Evolutionary conservation across 2,329 filamentous ascomycete genomes (phyloP), one percentile per base, ranked within the genome.

Genomic region (Alternaria arborescens): DNA sequence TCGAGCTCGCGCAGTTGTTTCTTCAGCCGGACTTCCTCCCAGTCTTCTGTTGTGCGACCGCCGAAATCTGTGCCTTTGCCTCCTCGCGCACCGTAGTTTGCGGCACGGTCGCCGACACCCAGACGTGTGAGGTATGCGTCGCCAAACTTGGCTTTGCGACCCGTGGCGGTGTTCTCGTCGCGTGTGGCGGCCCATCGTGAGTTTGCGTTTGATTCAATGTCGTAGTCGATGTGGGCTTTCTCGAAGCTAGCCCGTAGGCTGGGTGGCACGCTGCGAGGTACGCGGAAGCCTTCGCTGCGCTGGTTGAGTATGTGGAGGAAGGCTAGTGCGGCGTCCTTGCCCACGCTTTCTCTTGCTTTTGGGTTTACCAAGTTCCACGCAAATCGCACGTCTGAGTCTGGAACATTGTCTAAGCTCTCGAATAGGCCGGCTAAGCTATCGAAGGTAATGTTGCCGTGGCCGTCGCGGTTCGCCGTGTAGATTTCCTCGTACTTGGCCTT

Each of bases 331-430:
- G 95, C 94, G 79, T 99, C 94, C 82, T 98, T 98, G 79, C 93
- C 94, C 78, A 99, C 95, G 51, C 89, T 88, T 28, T 89, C 84
- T 24, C 87, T 85, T 56, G 92, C 93, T 28, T 91, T 94, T 6
- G 94, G 95, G 82, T 99, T 99, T 73, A 98, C 91, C 18, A 99
- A 87, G 80, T 98, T 99, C 94, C 95, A 98, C 8, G 94, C 94
- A 18, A 91, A 95, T 70, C 93, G 89, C 67, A 97, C 86, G 77
- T 98, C 94, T 53, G 87, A 89, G 74, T 91, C 88, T 1, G 88
- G 88, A 16, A 91, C 88, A 62, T 88, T 90, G 60, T 78, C 76
- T 18, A 77, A 66, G 69, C 92, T 88, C 42, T 89, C 91, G 83
- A 98, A 99, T 28, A 98, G 87, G 56, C 92, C 90, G 72, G 92